Evolutionary conservation across 257 asterid genomes (phyloP).

Genomic region (Solanum sitiens): DNA sequence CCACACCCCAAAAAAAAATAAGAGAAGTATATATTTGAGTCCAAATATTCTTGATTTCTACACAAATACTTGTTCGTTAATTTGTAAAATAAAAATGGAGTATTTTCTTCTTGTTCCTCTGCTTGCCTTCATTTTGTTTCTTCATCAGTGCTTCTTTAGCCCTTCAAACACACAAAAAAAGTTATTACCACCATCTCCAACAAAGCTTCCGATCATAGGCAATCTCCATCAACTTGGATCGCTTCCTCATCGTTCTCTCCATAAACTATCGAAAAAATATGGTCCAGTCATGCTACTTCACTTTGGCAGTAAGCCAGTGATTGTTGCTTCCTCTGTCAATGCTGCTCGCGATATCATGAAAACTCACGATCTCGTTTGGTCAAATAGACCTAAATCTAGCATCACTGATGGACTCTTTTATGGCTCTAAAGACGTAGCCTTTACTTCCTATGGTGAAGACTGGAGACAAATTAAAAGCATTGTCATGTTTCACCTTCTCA

Average conservation of each 20-base stretch:
- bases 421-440: slow-evolving; percentile 15
- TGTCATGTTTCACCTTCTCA: slow-evolving; percentile 31
- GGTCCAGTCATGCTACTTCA: slow-evolving; percentile 41
- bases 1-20: no score
- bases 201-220: slow-evolving; percentile 33
- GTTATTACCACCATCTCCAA: slow-evolving; percentile 29
- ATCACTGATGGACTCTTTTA: slow-evolving; percentile 5
- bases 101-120: neutral
- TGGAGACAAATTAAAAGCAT: slow-evolving; percentile 32
- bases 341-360: slow-evolving; percentile 37
- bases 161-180: neutral
- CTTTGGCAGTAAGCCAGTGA: slow-evolving; percentile 23
- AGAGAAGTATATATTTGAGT: no score
- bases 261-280: slow-evolving; percentile 14
- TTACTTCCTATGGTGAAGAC: slow-evolving; percentile 30
- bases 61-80: no score
- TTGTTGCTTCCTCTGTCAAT: slow-evolving; percentile 24
- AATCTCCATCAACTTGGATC: slow-evolving; percentile 30
- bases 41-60: no score
- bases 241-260: slow-evolving; percentile 25
- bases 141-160: neutral
- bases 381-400: slow-evolving; percentile 23
- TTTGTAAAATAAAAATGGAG: neutral
- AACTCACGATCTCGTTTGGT: slow-evolving; percentile 25
- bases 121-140: neutral